Base-by-base conservation (phyloP, 345 rosid species). In the Camelina neglecta region DNA sequence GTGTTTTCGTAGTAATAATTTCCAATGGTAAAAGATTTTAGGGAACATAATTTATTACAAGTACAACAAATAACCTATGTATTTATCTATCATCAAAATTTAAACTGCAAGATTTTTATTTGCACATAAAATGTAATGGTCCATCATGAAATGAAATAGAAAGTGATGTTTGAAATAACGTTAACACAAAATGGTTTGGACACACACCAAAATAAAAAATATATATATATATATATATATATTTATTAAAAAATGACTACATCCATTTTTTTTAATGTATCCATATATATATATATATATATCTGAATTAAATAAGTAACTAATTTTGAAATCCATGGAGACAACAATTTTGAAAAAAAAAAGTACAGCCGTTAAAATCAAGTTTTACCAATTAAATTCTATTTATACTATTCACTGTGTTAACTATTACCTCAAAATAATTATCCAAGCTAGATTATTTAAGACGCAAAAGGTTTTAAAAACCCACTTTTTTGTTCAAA, bases 141-240 rank as follows among this genome's bases (percentile, higher is more conserved):
- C 38, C 50, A 53, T 23, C 47, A 36, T 15, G 21, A 1, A 68
- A 41, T 39, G 16, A 41, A 39, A 54, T 3, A 54, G 62, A 24
- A 54, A 39, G 11, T 39, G 26, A 39, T 54, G 72, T 51, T 67
- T 67, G 15, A 36, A 20, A 47, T 7, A 47, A 47, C 20, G 48
- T 12, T 12, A 42, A 49, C 18, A 39, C 23, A 51, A 51, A 20
- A 51, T 51, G 5, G 21, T 21, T 49, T 49, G 29, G 47, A 39
- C 31, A 8, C 9, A 7, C 11, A 18, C 29, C 29, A 26, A 35
- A 2, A 38, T 2, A 38, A 38, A 38, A 0, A 39, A 26, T 0
- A 26, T 24, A 24, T 2, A 24, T 26, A 26, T 26, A 26, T 26
- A 26, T 26, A 26, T 26, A 26, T 26, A 26, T 26, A 26, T 42